A percentile compares a stretch with the other conserved stretches of the same genome.
Conservation (phyloP, 495 filamentous ascomycete genomes). For the Symbiotaphrina buchneri region DNA sequence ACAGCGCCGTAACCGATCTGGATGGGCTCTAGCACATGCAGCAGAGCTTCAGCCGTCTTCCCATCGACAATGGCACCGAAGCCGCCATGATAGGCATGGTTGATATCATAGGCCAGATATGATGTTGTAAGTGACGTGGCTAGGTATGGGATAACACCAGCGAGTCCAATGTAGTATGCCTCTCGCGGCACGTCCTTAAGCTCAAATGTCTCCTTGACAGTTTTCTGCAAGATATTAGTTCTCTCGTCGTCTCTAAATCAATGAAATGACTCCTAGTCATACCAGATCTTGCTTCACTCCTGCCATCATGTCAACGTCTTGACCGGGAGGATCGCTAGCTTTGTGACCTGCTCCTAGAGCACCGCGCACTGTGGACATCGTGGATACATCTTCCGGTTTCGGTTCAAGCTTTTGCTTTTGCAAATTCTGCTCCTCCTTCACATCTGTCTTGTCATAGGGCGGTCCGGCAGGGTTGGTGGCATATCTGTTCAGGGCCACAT, state of each 20-base stretch:
- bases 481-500: not conserved
- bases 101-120: slow-evolving; percentile 63
- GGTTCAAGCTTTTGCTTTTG: slow-evolving; percentile 25
- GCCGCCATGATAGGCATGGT: slow-evolving; percentile 33
- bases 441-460: slow-evolving; percentile 22
- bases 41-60: slow-evolving; percentile 46
- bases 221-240: slow-evolving; percentile 27
- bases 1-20: slow-evolving; percentile 89
- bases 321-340: slow-evolving; percentile 8
- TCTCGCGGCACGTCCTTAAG: slow-evolving; percentile 57
- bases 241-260: slow-evolving; percentile 1
- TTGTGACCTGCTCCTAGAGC: slow-evolving; percentile 22
- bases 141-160: slow-evolving; percentile 77
- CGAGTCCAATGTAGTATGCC: slow-evolving; percentile 60
- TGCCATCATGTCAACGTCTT: slow-evolving; percentile 38
- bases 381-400: slow-evolving; percentile 32
- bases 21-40: slow-evolving; percentile 69
- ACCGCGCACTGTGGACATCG: slow-evolving; percentile 29
- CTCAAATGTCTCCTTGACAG: slow-evolving; percentile 73
- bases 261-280: slow-evolving; percentile 6
- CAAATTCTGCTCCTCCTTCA: slow-evolving; percentile 24
- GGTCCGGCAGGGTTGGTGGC: no score
- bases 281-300: slow-evolving; percentile 57
- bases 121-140: slow-evolving; percentile 76
- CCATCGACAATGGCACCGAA: slow-evolving; percentile 41